A percentile compares a stretch with the other conserved stretches of the same genome.
Evolutionary conservation across 768 basidiomycete species (phyloP).

Genomic region (Coprinopsis cinerea): DNA sequence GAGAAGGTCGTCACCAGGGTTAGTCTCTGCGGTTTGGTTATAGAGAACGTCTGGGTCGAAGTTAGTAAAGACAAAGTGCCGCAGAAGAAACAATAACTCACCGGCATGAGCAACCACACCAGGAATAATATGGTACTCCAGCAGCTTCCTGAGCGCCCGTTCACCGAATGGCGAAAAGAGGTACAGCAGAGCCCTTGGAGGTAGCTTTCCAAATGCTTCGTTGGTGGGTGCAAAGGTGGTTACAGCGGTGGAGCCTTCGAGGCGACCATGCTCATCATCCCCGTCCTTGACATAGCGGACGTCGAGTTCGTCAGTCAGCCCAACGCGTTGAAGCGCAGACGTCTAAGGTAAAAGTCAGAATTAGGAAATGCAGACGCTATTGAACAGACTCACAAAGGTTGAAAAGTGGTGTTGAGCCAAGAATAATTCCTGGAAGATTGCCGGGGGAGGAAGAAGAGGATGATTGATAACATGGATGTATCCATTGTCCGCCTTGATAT

Average conservation of each 20-base stretch:
- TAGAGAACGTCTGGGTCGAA: conserved; percentile 23
- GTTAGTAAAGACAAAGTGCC: background rate
- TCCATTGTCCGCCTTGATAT: conserved; percentile 47
- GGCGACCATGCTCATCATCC: conserved; percentile 28
- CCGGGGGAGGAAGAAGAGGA: conserved; percentile 51
- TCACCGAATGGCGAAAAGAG: conserved; percentile 58
- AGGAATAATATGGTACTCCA: conserved; percentile 55
- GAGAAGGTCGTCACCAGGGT: background rate
- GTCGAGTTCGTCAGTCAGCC: conserved; percentile 38
- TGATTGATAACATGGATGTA: conserved; percentile 48
- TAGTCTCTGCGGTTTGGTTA: conserved; percentile 20
- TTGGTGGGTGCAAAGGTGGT: conserved; percentile 54
- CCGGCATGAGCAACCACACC: conserved; percentile 45
- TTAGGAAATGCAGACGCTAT: background rate
- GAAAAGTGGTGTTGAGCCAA: conserved; percentile 38
- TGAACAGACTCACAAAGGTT: conserved; percentile 33
- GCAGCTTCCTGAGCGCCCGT: conserved; percentile 42
- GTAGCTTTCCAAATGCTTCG: conserved; percentile 40
- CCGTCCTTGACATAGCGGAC: conserved; percentile 37
- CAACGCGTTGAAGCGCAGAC: conserved; percentile 48
- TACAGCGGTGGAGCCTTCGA: conserved; percentile 40
- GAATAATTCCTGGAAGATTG: conserved; percentile 44
- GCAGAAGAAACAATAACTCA: conserved; percentile 15
- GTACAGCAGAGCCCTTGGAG: conserved; percentile 44
- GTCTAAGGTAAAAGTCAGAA: conserved; percentile 33